phyloP scores from a whole-genome alignment of 2,329 filamentous ascomycete species.

The Cordyceps farinosa region DNA sequence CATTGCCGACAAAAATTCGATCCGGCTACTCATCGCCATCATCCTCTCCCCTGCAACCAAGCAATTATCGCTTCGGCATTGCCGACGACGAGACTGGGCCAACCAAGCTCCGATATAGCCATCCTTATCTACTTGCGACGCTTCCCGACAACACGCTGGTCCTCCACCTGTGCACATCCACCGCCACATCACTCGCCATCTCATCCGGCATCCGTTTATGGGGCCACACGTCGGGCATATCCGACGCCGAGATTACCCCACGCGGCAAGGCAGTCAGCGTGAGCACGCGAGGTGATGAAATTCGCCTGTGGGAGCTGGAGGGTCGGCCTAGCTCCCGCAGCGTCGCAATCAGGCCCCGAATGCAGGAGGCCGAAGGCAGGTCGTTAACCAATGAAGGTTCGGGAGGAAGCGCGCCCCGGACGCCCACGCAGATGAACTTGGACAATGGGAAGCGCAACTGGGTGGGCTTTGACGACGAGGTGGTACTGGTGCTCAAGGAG shows the following conservation, averaged over 20 bases:
- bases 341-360: conserved; percentile 48
- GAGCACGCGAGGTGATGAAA: conserved; percentile 71
- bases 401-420: neutral
- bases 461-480: conserved; percentile 88
- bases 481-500: conserved; percentile 82
- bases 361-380: neutral
- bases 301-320: conserved; percentile 87
- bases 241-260: conserved; percentile 77
- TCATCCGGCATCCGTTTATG: conserved; percentile 73
- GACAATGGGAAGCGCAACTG: conserved; percentile 51
- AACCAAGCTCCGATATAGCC: conserved; percentile 64
- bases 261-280: conserved; percentile 89
- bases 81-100: conserved; percentile 42
- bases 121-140: conserved; percentile 81
- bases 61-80: conserved; percentile 13
- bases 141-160: conserved; percentile 86
- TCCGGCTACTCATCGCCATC: conserved; percentile 21
- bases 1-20: conserved; percentile 31
- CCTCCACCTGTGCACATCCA: conserved; percentile 76
- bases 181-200: conserved; percentile 61
- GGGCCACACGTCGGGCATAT: conserved; percentile 89
- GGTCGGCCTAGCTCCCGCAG: conserved; percentile 57
- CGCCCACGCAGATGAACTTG: neutral
- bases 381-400: conserved; percentile 20
- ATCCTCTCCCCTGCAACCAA: conserved; percentile 13